Evolutionary conservation across 352 stramenopile genomes (phyloP).

Genomic region (Phytopythium cucurbitacearum): DNA sequence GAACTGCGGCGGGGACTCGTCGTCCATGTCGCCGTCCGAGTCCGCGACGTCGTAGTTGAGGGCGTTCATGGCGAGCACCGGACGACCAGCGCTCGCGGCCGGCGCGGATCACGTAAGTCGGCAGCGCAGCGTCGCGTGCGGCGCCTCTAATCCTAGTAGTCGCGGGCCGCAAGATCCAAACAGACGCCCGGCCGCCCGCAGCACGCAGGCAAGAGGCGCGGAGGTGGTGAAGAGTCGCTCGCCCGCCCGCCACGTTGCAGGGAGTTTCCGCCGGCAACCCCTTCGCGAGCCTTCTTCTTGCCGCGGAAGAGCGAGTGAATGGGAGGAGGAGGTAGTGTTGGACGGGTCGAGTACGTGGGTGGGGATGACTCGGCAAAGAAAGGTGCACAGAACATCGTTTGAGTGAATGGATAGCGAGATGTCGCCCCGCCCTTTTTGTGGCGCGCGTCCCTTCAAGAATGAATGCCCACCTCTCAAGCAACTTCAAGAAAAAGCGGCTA

Average conservation of each 20-base stretch:
- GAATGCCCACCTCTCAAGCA: neutral
- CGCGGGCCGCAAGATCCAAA: no score
- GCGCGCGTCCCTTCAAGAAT: neutral
- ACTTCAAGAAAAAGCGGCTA: slow-evolving; percentile 7
- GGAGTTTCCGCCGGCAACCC: no score
- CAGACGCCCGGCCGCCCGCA: neutral
- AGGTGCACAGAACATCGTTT: neutral
- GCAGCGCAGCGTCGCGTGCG: neutral
- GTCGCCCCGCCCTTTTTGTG: slow-evolving; percentile 1
- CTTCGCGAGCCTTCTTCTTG: neutral
- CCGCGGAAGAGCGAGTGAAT: neutral
- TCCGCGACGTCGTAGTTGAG: slow-evolving; percentile 2
- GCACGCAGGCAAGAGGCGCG: neutral
- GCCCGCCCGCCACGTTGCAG: no score
- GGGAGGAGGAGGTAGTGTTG: neutral
- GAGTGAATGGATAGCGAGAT: neutral
- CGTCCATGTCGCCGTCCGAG: neutral
- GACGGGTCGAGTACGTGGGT: neutral
- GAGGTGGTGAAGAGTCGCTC: no score
- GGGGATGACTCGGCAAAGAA: slow-evolving; percentile 4
- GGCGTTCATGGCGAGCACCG: slow-evolving; percentile 4
- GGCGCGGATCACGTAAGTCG: neutral
- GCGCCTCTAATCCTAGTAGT: no score
- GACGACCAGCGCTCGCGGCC: slow-evolving; percentile 15
- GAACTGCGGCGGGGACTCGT: slow-evolving; percentile 27